phyloP scores from a whole-genome alignment of 2,329 filamentous ascomycete species.

The Fusarium nurragi region DNA sequence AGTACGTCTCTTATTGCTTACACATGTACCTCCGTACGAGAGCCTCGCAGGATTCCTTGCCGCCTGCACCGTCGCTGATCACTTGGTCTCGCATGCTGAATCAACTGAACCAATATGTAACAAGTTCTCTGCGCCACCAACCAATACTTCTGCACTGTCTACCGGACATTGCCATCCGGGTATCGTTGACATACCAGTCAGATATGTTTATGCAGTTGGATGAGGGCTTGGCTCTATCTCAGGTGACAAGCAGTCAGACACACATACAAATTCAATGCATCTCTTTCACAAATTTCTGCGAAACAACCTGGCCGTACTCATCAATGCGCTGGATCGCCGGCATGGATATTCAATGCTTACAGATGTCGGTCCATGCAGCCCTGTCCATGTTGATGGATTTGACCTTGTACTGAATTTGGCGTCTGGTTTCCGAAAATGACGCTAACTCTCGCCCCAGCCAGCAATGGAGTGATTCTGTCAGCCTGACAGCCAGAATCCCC shows the following conservation, averaged over 20 bases:
- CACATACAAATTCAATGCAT: not conserved
- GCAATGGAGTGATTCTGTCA: not conserved
- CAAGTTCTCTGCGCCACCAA: not conserved
- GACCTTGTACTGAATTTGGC: not conserved
- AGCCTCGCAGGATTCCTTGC: conserved; percentile 14
- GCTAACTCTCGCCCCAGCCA: not conserved
- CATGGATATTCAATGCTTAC: not conserved
- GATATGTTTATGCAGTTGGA: conserved; percentile 9
- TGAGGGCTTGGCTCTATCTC: conserved; percentile 5
- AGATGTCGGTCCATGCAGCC: conserved; percentile 4
- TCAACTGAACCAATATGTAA: not conserved
- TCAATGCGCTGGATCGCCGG: not conserved
- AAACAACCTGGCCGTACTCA: not conserved
- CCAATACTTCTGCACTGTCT: not conserved
- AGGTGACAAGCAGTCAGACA: conserved; percentile 15
- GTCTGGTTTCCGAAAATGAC: conserved; percentile 9
- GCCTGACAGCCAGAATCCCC: conserved; percentile 7
- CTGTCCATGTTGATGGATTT: conserved; percentile 17
- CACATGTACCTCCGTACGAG: not conserved
- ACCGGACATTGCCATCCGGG: conserved; percentile 15
- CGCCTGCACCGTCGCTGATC: conserved; percentile 18
- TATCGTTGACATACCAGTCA: conserved; percentile 5
- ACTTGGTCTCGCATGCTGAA: conserved; percentile 21
- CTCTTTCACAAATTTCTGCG: not conserved
- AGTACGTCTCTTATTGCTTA: conserved; percentile 12